These are phyloP conservation scores for Candida ortonii DNA, from an alignment of 805 yeast species.

Conservation along the genomic window DNA sequence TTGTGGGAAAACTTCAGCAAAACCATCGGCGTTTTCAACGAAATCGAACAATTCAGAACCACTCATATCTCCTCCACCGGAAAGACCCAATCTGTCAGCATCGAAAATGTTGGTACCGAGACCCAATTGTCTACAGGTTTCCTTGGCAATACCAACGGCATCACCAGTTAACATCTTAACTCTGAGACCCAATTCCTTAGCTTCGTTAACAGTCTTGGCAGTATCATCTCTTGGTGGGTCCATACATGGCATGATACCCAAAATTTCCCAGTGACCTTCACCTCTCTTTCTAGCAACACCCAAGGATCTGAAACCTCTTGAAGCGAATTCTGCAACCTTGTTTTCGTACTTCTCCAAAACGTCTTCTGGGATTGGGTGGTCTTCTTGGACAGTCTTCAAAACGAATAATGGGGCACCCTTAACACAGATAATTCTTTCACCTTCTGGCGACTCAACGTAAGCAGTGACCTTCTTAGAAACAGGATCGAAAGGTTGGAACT, in stretches of 20 bases:
- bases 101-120: conserved; percentile 94
- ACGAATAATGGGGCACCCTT: conserved; percentile 98
- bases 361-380: conserved; percentile 93
- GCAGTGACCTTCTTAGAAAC: conserved; percentile 96
- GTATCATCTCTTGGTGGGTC: conserved; percentile 99
- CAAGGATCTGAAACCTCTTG: conserved; percentile 97
- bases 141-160: conserved; percentile 98
- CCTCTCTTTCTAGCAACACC: conserved; percentile 99
- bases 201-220: conserved; percentile 90
- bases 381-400: conserved; percentile 94
- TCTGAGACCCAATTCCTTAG: conserved; percentile 86
- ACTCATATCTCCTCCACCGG: conserved; percentile 90
- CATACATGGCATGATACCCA: conserved; percentile 98
- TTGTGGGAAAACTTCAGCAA: conserved; percentile 98
- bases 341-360: conserved; percentile 91
- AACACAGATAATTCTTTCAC: conserved; percentile 92
- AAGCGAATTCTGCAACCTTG: conserved; percentile 96
- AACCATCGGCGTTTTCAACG: conserved; percentile 97
- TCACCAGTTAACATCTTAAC: conserved; percentile 99
- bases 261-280: conserved; percentile 96
- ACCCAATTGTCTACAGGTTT: conserved; percentile 97
- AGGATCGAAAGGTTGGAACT: conserved; percentile 97
- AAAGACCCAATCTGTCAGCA: conserved; percentile 94
- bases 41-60: conserved; percentile 97
- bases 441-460: conserved; percentile 91